Base-by-base conservation (phyloP, 2,329 filamentous ascomycete species). In the Cercospora sesami region DNA sequence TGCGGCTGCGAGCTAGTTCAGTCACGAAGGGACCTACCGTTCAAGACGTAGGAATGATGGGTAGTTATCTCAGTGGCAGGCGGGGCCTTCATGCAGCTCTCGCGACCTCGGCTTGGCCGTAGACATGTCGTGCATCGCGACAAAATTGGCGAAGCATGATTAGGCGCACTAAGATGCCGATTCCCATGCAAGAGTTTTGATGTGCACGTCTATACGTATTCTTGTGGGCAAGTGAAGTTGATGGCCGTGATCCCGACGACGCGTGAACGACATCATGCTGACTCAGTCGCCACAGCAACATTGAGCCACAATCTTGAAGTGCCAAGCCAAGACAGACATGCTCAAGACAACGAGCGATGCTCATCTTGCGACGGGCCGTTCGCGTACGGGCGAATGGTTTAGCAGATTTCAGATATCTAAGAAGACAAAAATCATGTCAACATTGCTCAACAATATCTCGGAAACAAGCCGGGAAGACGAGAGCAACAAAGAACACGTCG, bases 401-500 rank as follows among this genome's bases (percentile, higher is more conserved):
- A 12, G 12, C 10, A 2, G 5, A 6, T n/a, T 14, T 2, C 3
- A 10, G n/a, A n/a, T 18, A 4, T 14, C 10, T 23, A 12, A 18
- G 12, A 18, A 16, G 21, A 5, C 61, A 57, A 18, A 21, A 10
- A 48, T 36, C 53, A 33, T 48, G 53, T 31, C 33, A 51, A 0
- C 62, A 64, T 48, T 31, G 26, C 18, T 64, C 62, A 28, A 45
- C 53, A 48, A 9, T n/a, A 42, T 42, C 28, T 18, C 16, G 62
- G 53, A 23, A 64, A 45, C 51, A 64, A 12, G 18, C 62, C 51
- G 57, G 45, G 36, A 45, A 59, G 9, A 59, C 53, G 5, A 23
- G 53, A 53, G 61, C 57, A 53, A 55, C 64, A 55, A 42, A 65
- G 18, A 61, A 65, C 58, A 61, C 64, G 9, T 64, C 72, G 33